Evolutionary conservation across 345 rosid genomes (phyloP), one percentile per base, ranked within the genome.

Genomic region (Eucalyptus fibrosa): DNA sequence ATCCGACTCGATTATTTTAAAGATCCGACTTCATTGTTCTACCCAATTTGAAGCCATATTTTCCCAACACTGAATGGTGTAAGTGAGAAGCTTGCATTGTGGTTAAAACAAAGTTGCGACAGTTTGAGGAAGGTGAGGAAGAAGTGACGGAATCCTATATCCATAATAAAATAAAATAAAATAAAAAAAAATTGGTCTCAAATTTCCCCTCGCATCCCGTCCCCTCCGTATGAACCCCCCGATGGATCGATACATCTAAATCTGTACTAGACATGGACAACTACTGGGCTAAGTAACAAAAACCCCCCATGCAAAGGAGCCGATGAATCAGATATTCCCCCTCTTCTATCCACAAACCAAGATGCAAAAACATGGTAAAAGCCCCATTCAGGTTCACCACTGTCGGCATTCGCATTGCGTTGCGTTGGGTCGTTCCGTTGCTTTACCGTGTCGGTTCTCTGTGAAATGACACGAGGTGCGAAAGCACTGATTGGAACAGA

Each of bases 21-120:
- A 50, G 1, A 50, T 50, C 1, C 2, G 51, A 50, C 17, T 14
- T 50, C 3, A 50, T 50, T 50, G 0, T 50, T 5, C 3, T 2
- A 50, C 2, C 3, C 0, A 50, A 50, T 50, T 50, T 50, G 18
- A 50, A 50, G 17, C 0, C 1, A 50, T 50, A 50, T 50, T 50
- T 50, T 50, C 0, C 17, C 7, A 50, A 50, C 51, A 50, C 5
- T 15, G 10, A 65, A 15, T 15, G 37, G 19, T 4, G 37, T 4
- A 30, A 30, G 34, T n/a, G 77, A 65, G 77, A n/a, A 37, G 23
- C 45, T 72, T 2, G 28, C 82, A 37, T 67, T 34, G 40, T 9
- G 44, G 82, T 72, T 10, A 11, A 69, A 34, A 37, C 42, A 34
- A 34, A 67, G 80, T 32, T 67, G 40, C 14, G 2, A 34, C 14